A percentile compares a stretch with the other conserved stretches of the same genome.
These are phyloP conservation scores for maize (Zea mays) DNA, from an alignment of 176 grass and related monocot species.

Conservation along the genomic window DNA sequence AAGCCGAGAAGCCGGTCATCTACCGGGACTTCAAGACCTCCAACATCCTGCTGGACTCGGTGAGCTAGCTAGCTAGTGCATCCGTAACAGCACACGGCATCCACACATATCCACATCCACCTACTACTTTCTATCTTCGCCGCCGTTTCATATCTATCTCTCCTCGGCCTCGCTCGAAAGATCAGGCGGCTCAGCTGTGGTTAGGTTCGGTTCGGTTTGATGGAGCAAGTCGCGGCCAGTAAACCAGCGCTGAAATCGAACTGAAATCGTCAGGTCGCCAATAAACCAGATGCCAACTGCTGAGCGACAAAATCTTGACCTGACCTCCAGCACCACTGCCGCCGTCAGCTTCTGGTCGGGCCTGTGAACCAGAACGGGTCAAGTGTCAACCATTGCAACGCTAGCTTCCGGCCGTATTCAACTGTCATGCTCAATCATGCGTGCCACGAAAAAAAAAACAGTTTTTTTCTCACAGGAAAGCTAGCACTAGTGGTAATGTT, in stretches of 20 bases:
- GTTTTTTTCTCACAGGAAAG: not conserved
- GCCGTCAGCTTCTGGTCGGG: not conserved
- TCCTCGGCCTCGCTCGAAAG: not conserved
- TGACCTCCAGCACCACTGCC: not conserved
- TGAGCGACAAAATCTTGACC: slow-evolving; percentile 30
- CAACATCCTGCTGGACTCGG: slow-evolving; percentile 92
- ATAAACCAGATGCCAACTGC: slow-evolving; percentile 34
- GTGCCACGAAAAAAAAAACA: not conserved
- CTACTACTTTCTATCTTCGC: not conserved
- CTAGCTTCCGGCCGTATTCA: not conserved
- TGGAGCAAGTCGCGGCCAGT: slow-evolving; percentile 19
- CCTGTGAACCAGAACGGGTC: slow-evolving; percentile 23
- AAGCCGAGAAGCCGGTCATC: slow-evolving; percentile 83
- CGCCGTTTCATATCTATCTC: not conserved
- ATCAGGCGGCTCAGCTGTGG: not conserved
- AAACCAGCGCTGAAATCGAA: slow-evolving; percentile 8
- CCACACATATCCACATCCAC: not conserved
- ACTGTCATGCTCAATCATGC: not conserved
- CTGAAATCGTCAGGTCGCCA: slow-evolving; percentile 27
- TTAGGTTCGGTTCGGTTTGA: slow-evolving; percentile 5
- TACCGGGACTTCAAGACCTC: slow-evolving; percentile 97
- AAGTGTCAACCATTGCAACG: slow-evolving; percentile 39
- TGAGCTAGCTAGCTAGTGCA: slow-evolving; percentile 13
- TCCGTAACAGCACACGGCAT: not conserved
- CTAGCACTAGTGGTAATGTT: not conserved